Percentiles rank a stretch among this genome's conserved stretches.
phyloP scores from a whole-genome alignment of 139 green algal genomes.

The Helicosporidium sp. region DNA sequence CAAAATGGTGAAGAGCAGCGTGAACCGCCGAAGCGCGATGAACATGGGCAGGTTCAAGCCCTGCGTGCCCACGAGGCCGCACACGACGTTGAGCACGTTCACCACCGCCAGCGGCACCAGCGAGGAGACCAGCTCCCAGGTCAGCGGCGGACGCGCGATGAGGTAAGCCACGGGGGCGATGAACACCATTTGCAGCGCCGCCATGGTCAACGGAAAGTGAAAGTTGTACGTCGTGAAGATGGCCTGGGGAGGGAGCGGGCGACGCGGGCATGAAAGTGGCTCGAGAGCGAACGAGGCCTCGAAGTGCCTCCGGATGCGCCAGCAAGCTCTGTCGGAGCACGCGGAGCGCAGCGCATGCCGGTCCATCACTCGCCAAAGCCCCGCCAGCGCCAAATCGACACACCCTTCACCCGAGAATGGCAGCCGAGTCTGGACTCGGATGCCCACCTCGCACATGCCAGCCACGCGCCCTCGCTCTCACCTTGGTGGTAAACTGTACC shows the following conservation, averaged over 20 bases:
- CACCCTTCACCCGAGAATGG: too few species aligned
- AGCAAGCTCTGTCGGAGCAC: too few species aligned
- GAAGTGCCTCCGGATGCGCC: too few species aligned
- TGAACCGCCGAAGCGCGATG: slow-evolving; percentile 50
- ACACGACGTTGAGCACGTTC: slow-evolving; percentile 44
- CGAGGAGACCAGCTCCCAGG: slow-evolving; percentile 7
- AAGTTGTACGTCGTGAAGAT: slow-evolving; percentile 46
- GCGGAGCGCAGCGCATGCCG: too few species aligned
- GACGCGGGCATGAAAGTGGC: not conserved
- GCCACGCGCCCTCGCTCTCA: slow-evolving; percentile 1
- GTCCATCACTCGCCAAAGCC: too few species aligned
- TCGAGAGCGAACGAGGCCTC: too few species aligned
- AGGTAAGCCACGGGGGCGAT: slow-evolving; percentile 33
- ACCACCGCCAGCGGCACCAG: slow-evolving; percentile 34
- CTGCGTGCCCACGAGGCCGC: slow-evolving; percentile 37
- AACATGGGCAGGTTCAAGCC: slow-evolving; percentile 59
- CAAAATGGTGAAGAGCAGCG: slow-evolving; percentile 42
- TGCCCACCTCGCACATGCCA: too few species aligned
- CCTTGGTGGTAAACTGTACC: slow-evolving; percentile 51
- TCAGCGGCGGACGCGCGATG: slow-evolving; percentile 23
- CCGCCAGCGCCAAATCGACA: too few species aligned
- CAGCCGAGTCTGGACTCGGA: too few species aligned
- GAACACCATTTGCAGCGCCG: slow-evolving; percentile 40
- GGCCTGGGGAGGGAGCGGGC: slow-evolving; percentile 14
- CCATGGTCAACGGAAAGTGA: slow-evolving; percentile 37